Percentiles rank a stretch among this genome's conserved stretches.
Evolutionary conservation across 176 grass and related monocot species (phyloP).

Genomic region (Typha latifolia): DNA sequence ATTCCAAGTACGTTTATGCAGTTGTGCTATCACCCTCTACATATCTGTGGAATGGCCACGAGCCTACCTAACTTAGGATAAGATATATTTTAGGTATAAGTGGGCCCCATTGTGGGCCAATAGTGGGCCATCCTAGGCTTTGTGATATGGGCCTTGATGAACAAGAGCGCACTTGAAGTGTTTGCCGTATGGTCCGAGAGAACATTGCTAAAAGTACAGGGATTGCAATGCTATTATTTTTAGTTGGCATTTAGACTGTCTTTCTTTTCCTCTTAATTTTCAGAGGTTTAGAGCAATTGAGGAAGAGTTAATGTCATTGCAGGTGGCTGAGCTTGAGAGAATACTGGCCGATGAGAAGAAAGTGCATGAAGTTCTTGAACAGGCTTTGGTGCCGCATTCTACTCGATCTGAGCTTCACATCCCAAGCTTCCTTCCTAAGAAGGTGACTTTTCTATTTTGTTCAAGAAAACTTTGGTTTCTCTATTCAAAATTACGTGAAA

Average conservation of each 20-base stretch:
- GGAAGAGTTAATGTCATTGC: neutral
- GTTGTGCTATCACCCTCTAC: too few relatives aligned
- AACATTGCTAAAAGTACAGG: too few relatives aligned
- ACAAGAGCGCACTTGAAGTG: too few relatives aligned
- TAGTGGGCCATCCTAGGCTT: too few relatives aligned
- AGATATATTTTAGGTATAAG: too few relatives aligned
- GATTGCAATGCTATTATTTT: too few relatives aligned
- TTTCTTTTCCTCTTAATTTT: neutral
- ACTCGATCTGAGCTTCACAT: conserved; percentile 11
- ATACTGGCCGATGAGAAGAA: conserved; percentile 36
- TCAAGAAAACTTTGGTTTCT: neutral
- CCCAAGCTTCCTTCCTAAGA: conserved; percentile 46
- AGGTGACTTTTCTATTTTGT: conserved; percentile 11
- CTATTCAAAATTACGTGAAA: neutral
- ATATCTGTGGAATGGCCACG: too few relatives aligned
- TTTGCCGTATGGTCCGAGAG: too few relatives aligned
- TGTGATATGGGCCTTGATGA: too few relatives aligned
- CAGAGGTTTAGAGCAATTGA: neutral
- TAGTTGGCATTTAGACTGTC: neutral
- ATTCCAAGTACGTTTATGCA: too few relatives aligned
- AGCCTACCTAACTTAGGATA: too few relatives aligned
- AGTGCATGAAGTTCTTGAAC: conserved; percentile 54
- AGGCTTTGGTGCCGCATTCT: conserved; percentile 22
- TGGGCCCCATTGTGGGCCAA: too few relatives aligned
- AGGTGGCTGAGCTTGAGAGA: conserved; percentile 42